phyloP scores from a whole-genome alignment of 768 basidiomycete species.

The Auricularia sp. region DNA sequence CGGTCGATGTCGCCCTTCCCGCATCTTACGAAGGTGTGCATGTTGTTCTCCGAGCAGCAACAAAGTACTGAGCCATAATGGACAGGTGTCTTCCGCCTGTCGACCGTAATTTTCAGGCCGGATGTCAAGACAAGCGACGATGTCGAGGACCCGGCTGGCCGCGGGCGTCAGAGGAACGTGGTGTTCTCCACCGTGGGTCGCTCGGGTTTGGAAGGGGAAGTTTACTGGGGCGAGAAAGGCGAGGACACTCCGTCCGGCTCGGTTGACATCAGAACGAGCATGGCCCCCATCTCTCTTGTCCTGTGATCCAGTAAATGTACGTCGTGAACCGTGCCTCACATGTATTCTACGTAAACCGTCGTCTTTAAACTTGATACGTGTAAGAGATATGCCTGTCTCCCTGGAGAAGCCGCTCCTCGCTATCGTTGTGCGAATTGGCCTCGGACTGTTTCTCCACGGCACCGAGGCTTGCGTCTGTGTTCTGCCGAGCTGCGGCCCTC shows the following conservation, averaged over 20 bases:
- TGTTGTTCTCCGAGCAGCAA: background rate
- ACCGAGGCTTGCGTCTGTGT: conserved; percentile 2
- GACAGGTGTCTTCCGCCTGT: background rate
- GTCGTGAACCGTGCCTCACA: too few species aligned
- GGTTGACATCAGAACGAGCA: background rate
- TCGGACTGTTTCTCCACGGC: background rate
- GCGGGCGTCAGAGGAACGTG: background rate
- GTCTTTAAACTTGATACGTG: conserved; percentile 17
- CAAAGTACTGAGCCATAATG: background rate
- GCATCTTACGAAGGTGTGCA: background rate
- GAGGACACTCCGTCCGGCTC: background rate
- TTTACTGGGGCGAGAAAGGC: background rate
- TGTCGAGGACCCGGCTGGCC: background rate
- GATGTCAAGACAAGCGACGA: background rate
- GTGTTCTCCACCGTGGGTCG: background rate
- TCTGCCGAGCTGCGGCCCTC: conserved; percentile 2
- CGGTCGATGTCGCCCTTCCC: background rate
- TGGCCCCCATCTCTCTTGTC: background rate
- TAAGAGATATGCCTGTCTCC: conserved; percentile 23
- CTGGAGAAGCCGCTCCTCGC: conserved; percentile 15
- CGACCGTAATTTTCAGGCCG: background rate
- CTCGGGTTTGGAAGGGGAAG: background rate
- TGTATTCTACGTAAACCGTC: background rate
- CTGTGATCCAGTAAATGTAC: background rate
- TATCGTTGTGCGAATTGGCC: conserved; percentile 5